phyloP scores from a whole-genome alignment of 2,329 filamentous ascomycete genomes.

The Cadophora sp. region DNA sequence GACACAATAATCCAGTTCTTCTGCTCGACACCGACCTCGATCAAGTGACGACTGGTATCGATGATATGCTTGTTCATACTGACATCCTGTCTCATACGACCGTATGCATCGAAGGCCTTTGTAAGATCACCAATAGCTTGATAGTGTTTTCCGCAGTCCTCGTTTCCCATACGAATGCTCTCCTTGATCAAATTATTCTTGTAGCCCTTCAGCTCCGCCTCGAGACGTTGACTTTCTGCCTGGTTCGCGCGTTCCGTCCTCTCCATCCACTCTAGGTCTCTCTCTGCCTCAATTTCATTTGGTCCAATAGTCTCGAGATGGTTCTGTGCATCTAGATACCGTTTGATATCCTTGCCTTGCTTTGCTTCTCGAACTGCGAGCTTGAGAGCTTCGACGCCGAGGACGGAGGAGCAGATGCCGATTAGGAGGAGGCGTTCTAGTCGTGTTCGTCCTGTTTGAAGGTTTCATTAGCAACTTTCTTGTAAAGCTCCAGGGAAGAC shows the following conservation, averaged over 20 bases:
- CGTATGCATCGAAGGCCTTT: constrained; percentile 78
- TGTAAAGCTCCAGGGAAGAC: background rate
- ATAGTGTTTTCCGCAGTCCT: constrained; percentile 86
- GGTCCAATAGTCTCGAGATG: constrained; percentile 69
- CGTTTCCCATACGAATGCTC: constrained; percentile 94
- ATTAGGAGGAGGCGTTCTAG: constrained; percentile 84
- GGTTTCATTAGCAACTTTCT: constrained; percentile 14
- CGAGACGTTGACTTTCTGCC: constrained; percentile 75
- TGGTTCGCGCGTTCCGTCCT: constrained; percentile 70
- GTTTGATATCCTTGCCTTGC: constrained; percentile 71
- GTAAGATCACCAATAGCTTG: constrained; percentile 78
- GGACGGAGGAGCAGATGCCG: constrained; percentile 75
- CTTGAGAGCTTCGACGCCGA: constrained; percentile 82
- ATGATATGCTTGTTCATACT: constrained; percentile 83
- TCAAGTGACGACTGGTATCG: constrained; percentile 80
- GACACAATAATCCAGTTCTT: constrained; percentile 77
- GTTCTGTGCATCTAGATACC: constrained; percentile 74
- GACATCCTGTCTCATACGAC: constrained; percentile 89
- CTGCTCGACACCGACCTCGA: constrained; percentile 77
- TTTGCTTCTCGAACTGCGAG: constrained; percentile 79
- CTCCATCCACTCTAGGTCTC: constrained; percentile 79
- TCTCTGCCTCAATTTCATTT: constrained; percentile 68
- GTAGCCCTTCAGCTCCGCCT: constrained; percentile 86
- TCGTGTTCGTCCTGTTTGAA: constrained; percentile 74
- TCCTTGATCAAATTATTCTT: constrained; percentile 98